Percentiles rank a stretch among this genome's conserved stretches.
Evolutionary conservation across 805 yeast species (phyloP).

Genomic region (Wickerhamomyces hampshirensis): DNA sequence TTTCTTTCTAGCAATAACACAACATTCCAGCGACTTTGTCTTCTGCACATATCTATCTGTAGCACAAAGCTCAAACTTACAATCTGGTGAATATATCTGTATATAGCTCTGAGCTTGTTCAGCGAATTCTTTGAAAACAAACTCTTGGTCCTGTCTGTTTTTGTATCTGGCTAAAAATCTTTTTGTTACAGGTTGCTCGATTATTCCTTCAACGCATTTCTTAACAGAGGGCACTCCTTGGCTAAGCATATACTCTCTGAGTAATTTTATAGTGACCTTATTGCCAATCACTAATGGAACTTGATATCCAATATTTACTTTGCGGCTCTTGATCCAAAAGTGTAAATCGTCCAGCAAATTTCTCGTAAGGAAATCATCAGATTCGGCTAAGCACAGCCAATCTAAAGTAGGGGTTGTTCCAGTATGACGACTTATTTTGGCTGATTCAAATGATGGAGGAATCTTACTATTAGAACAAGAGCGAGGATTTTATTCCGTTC

Average conservation of each 20-base stretch:
- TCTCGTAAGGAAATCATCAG: conserved; percentile 28
- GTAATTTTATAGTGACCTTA: conserved; percentile 4
- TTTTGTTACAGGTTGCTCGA: conserved; percentile 21
- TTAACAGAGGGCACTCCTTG: conserved; percentile 9
- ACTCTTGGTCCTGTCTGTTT: conserved; percentile 10
- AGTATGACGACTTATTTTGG: neutral
- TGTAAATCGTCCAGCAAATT: conserved; percentile 22
- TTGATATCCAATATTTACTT: conserved; percentile 14
- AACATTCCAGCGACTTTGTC: conserved; percentile 24
- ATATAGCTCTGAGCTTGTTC: conserved; percentile 33
- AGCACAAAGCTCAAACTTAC: conserved; percentile 38
- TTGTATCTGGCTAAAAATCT: conserved; percentile 23
- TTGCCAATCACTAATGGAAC: conserved; percentile 1
- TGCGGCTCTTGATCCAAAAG: conserved; percentile 26
- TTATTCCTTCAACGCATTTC: conserved; percentile 24
- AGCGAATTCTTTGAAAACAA: conserved; percentile 26
- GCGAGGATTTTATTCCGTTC: too few relatives aligned
- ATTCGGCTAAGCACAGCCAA: conserved; percentile 25
- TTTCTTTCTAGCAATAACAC: conserved; percentile 32
- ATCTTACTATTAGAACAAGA: too few relatives aligned
- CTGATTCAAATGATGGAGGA: neutral
- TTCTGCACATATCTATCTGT: conserved; percentile 34
- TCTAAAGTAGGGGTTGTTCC: neutral
- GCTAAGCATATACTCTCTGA: conserved; percentile 12
- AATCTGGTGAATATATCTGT: conserved; percentile 29